Evolutionary conservation across 208 protist genomes (phyloP).

Genomic region (Trypanosoma congolense): DNA sequence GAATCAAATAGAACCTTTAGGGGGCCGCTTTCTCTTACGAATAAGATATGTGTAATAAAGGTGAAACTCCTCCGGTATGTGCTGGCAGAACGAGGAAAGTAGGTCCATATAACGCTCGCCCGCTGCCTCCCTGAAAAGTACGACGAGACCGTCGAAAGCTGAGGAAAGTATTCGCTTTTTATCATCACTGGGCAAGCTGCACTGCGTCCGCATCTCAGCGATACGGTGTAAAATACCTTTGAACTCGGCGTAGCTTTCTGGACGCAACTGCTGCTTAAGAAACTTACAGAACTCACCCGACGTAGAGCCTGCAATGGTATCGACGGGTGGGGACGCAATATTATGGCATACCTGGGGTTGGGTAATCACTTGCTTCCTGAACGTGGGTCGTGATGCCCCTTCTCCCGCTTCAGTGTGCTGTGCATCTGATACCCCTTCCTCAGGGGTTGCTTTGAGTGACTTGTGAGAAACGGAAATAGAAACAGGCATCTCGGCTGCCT

Average conservation of each 20-base stretch:
- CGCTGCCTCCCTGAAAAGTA: constrained; percentile 47
- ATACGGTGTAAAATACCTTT: constrained; percentile 48
- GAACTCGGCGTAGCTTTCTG: constrained; percentile 55
- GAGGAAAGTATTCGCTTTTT: constrained; percentile 15
- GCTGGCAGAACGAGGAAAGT: constrained; percentile 49
- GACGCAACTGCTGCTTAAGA: constrained; percentile 52
- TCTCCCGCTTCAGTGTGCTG: not conserved
- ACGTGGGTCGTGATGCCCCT: not conserved
- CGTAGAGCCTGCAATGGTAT: constrained; percentile 28
- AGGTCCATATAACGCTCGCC: constrained; percentile 22
- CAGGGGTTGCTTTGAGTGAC: no score
- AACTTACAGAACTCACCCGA: constrained; percentile 84
- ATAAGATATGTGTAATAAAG: constrained; percentile 49
- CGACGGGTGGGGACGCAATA: no score
- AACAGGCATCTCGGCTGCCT: constrained; percentile 9
- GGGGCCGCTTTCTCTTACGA: constrained; percentile 14
- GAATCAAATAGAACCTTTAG: not conserved
- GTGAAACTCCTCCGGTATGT: constrained; percentile 74
- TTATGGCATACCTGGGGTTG: no score
- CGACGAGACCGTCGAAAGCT: constrained; percentile 21
- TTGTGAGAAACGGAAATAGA: no score
- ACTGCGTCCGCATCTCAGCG: constrained; percentile 22
- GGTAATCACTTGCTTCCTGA: constrained; percentile 21
- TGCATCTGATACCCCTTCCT: no score
- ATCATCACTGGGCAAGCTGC: constrained; percentile 9